Conservation (phyloP, 106 monocot species). For the Ottelia alismoides region DNA sequence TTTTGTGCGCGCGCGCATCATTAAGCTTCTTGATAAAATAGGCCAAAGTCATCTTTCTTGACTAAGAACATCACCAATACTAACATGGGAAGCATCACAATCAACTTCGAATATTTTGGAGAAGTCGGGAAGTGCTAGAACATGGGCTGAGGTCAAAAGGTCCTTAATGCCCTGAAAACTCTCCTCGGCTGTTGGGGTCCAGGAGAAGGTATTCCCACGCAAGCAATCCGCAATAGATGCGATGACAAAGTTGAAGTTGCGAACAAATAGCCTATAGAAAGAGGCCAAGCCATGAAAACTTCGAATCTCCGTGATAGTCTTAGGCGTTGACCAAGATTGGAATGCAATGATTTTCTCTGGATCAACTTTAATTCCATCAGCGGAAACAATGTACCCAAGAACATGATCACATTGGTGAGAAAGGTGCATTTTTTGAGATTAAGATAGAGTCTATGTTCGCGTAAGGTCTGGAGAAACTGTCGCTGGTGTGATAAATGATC, state of each 20-base stretch:
- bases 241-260: neutral
- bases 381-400: neutral
- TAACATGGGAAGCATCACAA: no score
- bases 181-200: neutral
- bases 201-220: neutral
- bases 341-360: neutral
- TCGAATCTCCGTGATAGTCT: neutral
- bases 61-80: no score
- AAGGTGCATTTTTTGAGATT: neutral
- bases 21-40: no score
- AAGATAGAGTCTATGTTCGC: no score
- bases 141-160: neutral
- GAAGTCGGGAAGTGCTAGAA: neutral
- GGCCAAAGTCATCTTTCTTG: no score
- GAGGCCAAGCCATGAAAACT: neutral
- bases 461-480: no score
- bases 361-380: neutral
- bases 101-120: neutral
- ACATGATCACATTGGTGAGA: neutral
- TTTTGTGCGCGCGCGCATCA: no score
- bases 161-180: neutral
- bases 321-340: neutral
- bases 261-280: neutral
- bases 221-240: constrained; percentile 1
- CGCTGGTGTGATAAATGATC: no score